Base-by-base conservation (phyloP, 257 asterid genomes). In the Petrea volubilis region DNA sequence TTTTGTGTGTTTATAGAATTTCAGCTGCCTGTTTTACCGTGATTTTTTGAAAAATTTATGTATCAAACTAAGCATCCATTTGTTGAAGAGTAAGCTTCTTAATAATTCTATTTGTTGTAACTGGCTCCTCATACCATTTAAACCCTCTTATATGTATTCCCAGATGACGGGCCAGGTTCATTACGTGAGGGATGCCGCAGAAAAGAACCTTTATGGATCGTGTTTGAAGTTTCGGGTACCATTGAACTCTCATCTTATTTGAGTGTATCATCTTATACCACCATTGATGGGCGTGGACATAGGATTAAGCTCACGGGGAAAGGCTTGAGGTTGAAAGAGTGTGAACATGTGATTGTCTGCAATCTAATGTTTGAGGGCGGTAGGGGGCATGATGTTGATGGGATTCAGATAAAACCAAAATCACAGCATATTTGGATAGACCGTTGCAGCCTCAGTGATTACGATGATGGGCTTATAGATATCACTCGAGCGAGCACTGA, bases 101-200 rank as follows among this genome's bases (percentile, higher is more conserved):
- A 36, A 28, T 63, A 27, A 61, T 23, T 52, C 27, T 1, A 1
- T 68, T 17, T 7, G 11, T 44, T 12, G 25, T 4, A 44, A 34
- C 31, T 17, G 10, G 28, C 6, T 21, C 52, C 28, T 64, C 29
- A 47, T 57, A 51, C 56, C 41, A 24, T 28, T 21, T 56, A 3
- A 24, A 64, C 40, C 20, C 52, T 61, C 63, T 36, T 75, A 38
- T 17, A 2, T 59, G 63, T 28, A 25, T 64, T 23, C 67, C 70
- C 78, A 91, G 97, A 91, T 79, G 97, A 91, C 72, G 97, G 97
- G 27, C 97, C 97, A 23, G 97, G 98, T 60, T 91, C 97, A 24
- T 87, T 94, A 47, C 97, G 97, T 14, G 85, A 85, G 40, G 97
- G 85, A 66, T 94, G 97, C 72, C 93, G 96, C 40, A 84, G 27